Percentiles rank a stretch among this genome's conserved stretches.
phyloP scores from a whole-genome alignment of 306 rosid species.

The Malus domestica region DNA sequence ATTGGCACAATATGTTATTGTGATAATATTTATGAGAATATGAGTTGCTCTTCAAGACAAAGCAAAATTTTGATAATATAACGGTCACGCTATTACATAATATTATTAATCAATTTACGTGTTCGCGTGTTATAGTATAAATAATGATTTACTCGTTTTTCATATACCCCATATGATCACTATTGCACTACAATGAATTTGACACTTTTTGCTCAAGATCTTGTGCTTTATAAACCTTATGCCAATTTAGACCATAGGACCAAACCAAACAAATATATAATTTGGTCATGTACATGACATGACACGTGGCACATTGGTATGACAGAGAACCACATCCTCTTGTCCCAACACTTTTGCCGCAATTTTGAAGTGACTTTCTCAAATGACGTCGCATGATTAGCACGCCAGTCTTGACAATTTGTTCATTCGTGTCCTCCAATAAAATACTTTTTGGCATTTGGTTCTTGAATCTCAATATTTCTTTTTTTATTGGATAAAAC shows the following conservation, averaged over 20 bases:
- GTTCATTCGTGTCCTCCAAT: background rate
- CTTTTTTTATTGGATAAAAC: background rate
- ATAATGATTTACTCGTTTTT: background rate
- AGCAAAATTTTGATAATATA: too few species aligned
- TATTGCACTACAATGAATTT: slow-evolving; percentile 3
- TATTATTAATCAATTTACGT: too few species aligned
- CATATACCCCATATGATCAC: background rate
- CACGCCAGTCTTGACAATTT: fast-evolving
- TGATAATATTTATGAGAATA: too few species aligned
- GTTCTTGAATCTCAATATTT: background rate
- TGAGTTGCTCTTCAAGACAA: too few species aligned
- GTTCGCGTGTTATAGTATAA: too few species aligned
- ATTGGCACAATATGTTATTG: too few species aligned
- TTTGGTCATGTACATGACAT: background rate
- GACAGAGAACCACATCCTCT: background rate
- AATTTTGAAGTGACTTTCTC: background rate
- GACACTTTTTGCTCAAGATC: slow-evolving; percentile 3
- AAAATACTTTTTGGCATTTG: background rate
- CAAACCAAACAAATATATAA: background rate
- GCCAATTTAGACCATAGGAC: background rate
- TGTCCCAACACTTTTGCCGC: too few species aligned
- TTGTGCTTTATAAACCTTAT: background rate
- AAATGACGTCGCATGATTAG: background rate
- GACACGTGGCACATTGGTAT: background rate
- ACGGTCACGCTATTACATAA: too few species aligned